phyloP scores from a whole-genome alignment of 495 filamentous ascomycete genomes.

The Podospora pseudoanserina region DNA sequence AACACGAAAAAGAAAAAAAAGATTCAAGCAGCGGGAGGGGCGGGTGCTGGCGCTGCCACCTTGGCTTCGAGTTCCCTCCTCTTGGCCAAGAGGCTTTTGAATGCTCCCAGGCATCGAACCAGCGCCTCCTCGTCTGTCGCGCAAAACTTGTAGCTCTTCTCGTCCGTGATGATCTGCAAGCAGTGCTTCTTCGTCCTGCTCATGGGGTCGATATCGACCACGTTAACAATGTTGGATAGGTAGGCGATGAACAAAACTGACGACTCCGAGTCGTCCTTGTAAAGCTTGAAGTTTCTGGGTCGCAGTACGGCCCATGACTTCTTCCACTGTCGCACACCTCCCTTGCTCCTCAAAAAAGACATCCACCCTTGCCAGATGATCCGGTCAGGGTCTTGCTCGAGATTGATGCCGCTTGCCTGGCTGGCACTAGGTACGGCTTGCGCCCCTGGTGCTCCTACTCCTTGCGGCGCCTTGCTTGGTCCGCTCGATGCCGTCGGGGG shows the following conservation, averaged over 20 bases:
- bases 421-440: slow-evolving; percentile 51
- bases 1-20: background rate
- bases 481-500: slow-evolving; percentile 20
- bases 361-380: slow-evolving; percentile 92
- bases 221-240: slow-evolving; percentile 78
- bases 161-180: slow-evolving; percentile 90
- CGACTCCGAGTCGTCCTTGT: slow-evolving; percentile 92
- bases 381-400: slow-evolving; percentile 58
- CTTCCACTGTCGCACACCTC: slow-evolving; percentile 93
- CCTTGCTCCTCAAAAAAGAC: slow-evolving; percentile 76
- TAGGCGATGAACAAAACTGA: slow-evolving; percentile 78
- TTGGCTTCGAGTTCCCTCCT: slow-evolving; percentile 52
- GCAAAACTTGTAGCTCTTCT: slow-evolving; percentile 87
- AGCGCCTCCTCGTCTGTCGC: slow-evolving; percentile 76
- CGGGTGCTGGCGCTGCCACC: slow-evolving; percentile 8
- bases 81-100: slow-evolving; percentile 84
- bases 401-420: slow-evolving; percentile 52
- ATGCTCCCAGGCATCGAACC: slow-evolving; percentile 77
- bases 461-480: slow-evolving; percentile 5
- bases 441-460: slow-evolving; percentile 18
- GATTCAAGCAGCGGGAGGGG: background rate
- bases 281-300: slow-evolving; percentile 79
- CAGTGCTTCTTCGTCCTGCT: slow-evolving; percentile 81
- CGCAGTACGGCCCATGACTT: slow-evolving; percentile 90
- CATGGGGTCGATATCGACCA: slow-evolving; percentile 85